These are phyloP conservation scores for Metschnikowia arizonensis DNA, from an alignment of 805 yeast genomes.

Conservation along the genomic window DNA sequence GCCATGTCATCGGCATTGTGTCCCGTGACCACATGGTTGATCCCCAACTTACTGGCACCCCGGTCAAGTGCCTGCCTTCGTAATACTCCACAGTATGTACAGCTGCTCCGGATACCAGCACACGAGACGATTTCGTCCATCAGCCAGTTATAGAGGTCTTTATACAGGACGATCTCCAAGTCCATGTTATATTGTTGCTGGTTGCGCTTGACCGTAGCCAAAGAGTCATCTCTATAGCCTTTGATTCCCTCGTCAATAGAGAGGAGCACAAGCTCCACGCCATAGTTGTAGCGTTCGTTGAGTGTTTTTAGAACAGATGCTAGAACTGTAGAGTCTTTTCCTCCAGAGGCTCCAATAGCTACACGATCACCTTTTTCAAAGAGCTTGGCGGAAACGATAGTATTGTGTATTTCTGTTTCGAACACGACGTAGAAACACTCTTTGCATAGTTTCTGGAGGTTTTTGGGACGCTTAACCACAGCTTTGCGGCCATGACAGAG, in stretches of 20 bases:
- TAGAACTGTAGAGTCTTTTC: constrained; percentile 94
- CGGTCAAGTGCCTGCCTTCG: constrained; percentile 95
- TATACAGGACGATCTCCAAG: constrained; percentile 75
- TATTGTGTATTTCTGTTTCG: constrained; percentile 93
- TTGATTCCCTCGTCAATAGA: constrained; percentile 96
- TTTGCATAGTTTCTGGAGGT: constrained; percentile 83
- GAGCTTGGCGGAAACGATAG: constrained; percentile 65
- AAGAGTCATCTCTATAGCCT: constrained; percentile 94
- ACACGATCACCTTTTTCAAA: constrained; percentile 80
- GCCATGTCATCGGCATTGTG: constrained; percentile 99
- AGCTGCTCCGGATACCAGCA: constrained; percentile 89
- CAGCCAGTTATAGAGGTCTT: constrained; percentile 91
- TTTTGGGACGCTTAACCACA: constrained; percentile 87
- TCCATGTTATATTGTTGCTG: constrained; percentile 81
- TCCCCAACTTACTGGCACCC: constrained; percentile 84
- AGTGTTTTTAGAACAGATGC: constrained; percentile 83
- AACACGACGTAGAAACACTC: constrained; percentile 85
- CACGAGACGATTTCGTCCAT: constrained; percentile 97
- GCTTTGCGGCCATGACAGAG: constrained; percentile 81
- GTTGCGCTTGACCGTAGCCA: constrained; percentile 94
- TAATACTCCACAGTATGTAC: constrained; percentile 97
- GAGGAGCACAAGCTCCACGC: constrained; percentile 74
- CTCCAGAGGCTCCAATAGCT: constrained; percentile 98
- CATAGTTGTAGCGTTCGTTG: constrained; percentile 85
- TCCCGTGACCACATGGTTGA: constrained; percentile 92